Conservation (phyloP, 345 rosid species). For the Anacardium occidentale region DNA sequence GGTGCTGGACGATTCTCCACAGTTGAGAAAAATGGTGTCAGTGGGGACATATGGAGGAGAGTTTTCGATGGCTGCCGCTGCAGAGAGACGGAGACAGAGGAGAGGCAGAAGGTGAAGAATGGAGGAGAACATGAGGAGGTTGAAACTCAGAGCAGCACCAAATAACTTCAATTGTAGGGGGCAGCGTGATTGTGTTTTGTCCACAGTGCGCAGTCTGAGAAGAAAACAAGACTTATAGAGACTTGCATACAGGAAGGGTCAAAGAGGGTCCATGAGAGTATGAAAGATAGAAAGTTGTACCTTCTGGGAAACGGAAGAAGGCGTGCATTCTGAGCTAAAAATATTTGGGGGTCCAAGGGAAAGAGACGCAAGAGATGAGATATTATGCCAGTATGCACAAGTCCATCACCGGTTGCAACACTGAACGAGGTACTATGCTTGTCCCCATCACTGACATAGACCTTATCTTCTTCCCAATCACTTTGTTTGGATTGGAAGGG, state of each 20-base stretch:
- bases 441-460: neutral
- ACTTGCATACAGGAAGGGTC: no score
- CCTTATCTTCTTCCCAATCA: no score
- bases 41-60: neutral
- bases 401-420: neutral
- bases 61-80: neutral
- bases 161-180: neutral
- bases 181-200: neutral
- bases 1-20: slow-evolving; percentile 16
- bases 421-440: neutral
- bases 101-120: neutral
- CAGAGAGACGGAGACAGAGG: neutral
- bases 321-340: no score
- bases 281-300: no score
- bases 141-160: neutral
- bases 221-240: neutral
- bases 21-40: slow-evolving; percentile 20
- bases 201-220: no score
- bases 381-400: no score
- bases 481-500: neutral
- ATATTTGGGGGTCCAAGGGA: no score
- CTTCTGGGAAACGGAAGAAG: no score
- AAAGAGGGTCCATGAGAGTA: no score
- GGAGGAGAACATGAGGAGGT: neutral
- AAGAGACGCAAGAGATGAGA: no score